Base-by-base conservation (phyloP, 768 basidiomycete species). In the Leccinum variicolor region DNA sequence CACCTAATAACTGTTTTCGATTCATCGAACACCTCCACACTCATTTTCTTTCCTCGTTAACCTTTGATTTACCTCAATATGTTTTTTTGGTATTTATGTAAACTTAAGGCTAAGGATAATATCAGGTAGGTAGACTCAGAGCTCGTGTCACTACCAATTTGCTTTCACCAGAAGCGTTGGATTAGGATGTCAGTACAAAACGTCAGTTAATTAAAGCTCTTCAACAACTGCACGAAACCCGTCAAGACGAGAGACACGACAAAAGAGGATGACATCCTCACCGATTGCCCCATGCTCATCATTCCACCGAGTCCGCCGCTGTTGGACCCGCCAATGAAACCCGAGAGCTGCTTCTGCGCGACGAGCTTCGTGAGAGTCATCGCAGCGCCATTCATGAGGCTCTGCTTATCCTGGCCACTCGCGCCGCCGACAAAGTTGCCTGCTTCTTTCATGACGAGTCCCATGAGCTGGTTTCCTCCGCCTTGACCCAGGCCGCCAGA, bases 301-400 rank as follows among this genome's bases (percentile, higher is more conserved):
- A 80, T 68, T 6, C 80, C 67, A 43, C 84, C 67, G 43, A 94
- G 68, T 1, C 90, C 90, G 41, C 90, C 88, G 21, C 89, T 90
- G 66, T 84, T 81, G 14, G 82, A 75, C 0, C 90, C 88, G 4
- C 85, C 87, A 17, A 71, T 75, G 1, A 74, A 60, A 41, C 47
- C 4, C 4, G 69, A 28, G 71, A 75, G 61, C 78, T 77, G 64
- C 71, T 87, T 85, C 67, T 89, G 84, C 6, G 91, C 83, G 46
- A 93, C 67, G 41, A 94, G 76, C 75, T 94, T 93, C 82, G 92
- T 86, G 56, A 90, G 83, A 0, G 88, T 93, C 84, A 87, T 86
- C 3, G 87, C 91, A 47, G 93, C 93, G 13, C 88, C 82, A 57
- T 89, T 91, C 66, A 95, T 84, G 9, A 86, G 86, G 65, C 93